Evolutionary conservation across 441 rosid species (phyloP), one percentile per base, ranked within the genome.

Genomic region (Isatis lusitanica): DNA sequence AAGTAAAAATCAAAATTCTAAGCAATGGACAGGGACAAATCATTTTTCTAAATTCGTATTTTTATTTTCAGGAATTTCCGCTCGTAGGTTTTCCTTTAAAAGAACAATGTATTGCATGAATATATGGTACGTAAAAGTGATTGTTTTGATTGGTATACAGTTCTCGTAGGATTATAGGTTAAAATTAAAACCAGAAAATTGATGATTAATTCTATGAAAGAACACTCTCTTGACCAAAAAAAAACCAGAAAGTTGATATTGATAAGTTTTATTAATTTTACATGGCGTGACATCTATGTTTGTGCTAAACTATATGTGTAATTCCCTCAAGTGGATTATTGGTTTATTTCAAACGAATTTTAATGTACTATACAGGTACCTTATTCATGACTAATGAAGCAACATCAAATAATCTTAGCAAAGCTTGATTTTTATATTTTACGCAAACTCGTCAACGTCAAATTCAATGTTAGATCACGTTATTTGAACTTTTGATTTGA

Each of bases 401-500:
- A 67, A 68, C 77, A 57, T 74, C 71, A 47, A 57, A 46, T 73
- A 57, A 46, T 73, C 60, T 31, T 9, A 73, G 44, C 47, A 10
- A 31, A 57, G 51, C 17, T 36, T 57, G 73, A 70, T 51, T 42
- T 72, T 57, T 47, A 2, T 3, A 6, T 26, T 7, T 11, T 12
- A 53, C 46, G 30, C 58, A 1, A 55, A 62, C 52, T 69, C 63
- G 74, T 74, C 82, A 84, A 83, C 74, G 77, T 86, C 86, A 76
- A 33, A 52, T 71, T 78, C 71, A 62, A 42, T 43, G 73, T 43
- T 78, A 71, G 85, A 84, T 85, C 76, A 40, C 66, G 68, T 65
- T 66, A 35, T 51, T 57, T 58, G 62, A 75, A 5, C 6, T 46
- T 56, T 62, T 63, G 84, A 83, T 87, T 83, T 83, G 84, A 83